Base-by-base conservation (phyloP, 345 rosid species). In the Salix udensis region DNA sequence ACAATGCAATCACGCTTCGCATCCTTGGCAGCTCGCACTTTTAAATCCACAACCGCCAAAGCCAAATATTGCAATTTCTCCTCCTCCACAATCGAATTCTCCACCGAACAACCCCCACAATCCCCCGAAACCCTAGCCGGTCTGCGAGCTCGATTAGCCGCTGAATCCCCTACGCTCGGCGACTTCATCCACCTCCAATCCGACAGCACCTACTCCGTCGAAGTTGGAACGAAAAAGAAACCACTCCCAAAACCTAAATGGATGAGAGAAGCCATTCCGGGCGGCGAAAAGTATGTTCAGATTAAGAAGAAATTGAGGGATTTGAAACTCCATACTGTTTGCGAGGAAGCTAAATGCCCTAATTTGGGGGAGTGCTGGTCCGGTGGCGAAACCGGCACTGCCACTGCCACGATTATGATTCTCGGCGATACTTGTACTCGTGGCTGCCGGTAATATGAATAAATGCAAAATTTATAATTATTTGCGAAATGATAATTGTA, bases 321-420 rank as follows among this genome's bases (percentile, higher is more conserved):
- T 72, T 84, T 96, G 83, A 96, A 96, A 74, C 95, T 96, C 55
- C 99, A 96, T 74, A 93, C 98, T 61, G 98, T 96, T 74, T 96
- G 99, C 77, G 99, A 94, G 83, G 99, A 96, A 85, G 99, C 98
- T 13, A 89, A 83, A 79, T 92, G 98, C 81, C 98, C 99, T 44
- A 94, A 96, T 81, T 78, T 96, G 77, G 97, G 98, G 4, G 97
- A 96, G 84, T 96, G 98, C 77, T 96, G 98, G 98, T 94, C 99
- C 42, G 99, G 98, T 6, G 99, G 99, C 36, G 97, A 96, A 77
- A 96, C 97, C 11, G 97, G 97, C 40, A 96, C 98, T 42, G 97
- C 99, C 78, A 96, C 99, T 24, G 97, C 98, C 53, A 94, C 98
- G 3, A 94, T 96, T 52, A 94, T 96, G 98, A 96, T 96, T 66